phyloP scores from a whole-genome alignment of 108 stramenopile genomes.

The Discostella stelligeroides region DNA sequence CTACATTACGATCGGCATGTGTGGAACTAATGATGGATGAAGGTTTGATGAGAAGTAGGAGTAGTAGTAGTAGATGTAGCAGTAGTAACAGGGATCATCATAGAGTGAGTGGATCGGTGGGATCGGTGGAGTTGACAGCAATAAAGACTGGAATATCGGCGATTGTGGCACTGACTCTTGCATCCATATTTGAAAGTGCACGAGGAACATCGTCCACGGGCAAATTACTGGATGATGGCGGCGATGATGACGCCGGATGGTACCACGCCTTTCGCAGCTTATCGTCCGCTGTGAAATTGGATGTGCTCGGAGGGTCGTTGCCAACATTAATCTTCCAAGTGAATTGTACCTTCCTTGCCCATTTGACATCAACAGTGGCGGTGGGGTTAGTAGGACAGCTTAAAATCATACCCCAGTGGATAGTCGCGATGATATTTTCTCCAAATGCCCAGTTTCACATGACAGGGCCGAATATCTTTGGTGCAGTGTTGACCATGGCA shows the following conservation, averaged over 20 bases:
- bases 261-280: slow-evolving; percentile 13
- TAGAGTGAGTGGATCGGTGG: slow-evolving; percentile 26
- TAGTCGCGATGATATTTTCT: slow-evolving; percentile 22
- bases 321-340: slow-evolving; percentile 46
- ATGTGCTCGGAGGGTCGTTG: slow-evolving; percentile 32
- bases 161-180: slow-evolving; percentile 27
- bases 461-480: no score
- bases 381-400: slow-evolving; percentile 47
- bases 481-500: no score
- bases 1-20: slow-evolving; percentile 38
- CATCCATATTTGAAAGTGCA: slow-evolving; percentile 17
- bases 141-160: slow-evolving; percentile 30
- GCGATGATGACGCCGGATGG: slow-evolving; percentile 18
- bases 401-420: slow-evolving; percentile 51
- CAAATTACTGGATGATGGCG: no score
- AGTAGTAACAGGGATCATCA: neutral
- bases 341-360: slow-evolving; percentile 42
- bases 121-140: slow-evolving; percentile 40
- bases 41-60: no score
- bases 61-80: no score
- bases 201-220: neutral
- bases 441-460: no score
- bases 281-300: slow-evolving; percentile 10
- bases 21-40: slow-evolving; percentile 20
- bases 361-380: slow-evolving; percentile 32